Evolutionary conservation across 1,284 basidiomycete genomes (phyloP), one percentile per base, ranked within the genome.

Genomic region (Leccinum colubrinum): DNA sequence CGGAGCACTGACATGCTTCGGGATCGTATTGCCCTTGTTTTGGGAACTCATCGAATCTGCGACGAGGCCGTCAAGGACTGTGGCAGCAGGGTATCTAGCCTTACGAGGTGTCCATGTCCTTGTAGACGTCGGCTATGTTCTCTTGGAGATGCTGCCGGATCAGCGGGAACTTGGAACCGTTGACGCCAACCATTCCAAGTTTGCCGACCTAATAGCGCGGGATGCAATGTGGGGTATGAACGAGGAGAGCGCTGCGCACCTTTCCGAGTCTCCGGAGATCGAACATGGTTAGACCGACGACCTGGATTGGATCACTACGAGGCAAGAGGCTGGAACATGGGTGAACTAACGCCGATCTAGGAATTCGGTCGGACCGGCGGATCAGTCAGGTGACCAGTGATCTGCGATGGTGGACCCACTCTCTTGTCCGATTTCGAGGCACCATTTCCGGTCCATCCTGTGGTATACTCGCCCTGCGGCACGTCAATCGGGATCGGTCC

Each of bases 401-500:
- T 11, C 17, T 17, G 54, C 12, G 41, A 59, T 37, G 37, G 52
- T 5, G 3, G 7, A 62, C 74, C 62, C 61, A 89, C 91, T 83
- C 95, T 97, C 80, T 97, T 97, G 80, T 97, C 95, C 7, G 94
- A 95, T 72, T 91, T 94, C 20, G 94, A 95, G 52, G 91, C 90
- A n/a, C 94, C 93, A 39, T 88, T 85, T 15, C 87, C 88, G 4
- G 93, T 94, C 88, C 93, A 96, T 73, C 95, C 95, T 58, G 95
- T 97, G 62, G 95, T 97, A 77, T 97, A 96, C 80, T 95, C 91
- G 55, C 91, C 91, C 88, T 90, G 15, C 17, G 22, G 58, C 30
- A 37, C 4, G 48, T 52, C 17, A 51, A 48, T 3, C 58, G 51
- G 54, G n/a, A 35, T 41, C 15, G 7, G 33, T 37, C 25, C 43